Percentiles rank a stretch among this genome's conserved stretches.
These are phyloP conservation scores for Ophiostoma sp. DNA, from an alignment of 2,329 filamentous ascomycete genomes.

Conservation along the genomic window DNA sequence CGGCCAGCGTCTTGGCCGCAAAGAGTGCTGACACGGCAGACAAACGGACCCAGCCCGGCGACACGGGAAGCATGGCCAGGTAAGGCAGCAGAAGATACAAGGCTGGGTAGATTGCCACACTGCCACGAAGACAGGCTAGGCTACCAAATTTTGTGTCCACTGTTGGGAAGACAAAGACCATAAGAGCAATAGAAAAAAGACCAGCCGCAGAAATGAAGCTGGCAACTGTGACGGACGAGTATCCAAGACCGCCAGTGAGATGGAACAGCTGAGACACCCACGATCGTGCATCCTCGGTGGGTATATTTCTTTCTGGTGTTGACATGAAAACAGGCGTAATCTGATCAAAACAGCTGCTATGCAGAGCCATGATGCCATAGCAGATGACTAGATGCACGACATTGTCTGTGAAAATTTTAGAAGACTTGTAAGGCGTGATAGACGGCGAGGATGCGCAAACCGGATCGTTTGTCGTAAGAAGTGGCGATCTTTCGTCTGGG, in stretches of 20 bases:
- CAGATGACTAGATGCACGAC: neutral
- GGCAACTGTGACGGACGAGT: neutral
- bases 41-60: neutral
- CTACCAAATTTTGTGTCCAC: neutral
- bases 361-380: constrained; percentile 12
- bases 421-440: neutral
- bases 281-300: neutral
- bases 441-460: neutral
- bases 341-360: constrained; percentile 1
- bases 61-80: neutral
- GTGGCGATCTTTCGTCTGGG: neutral
- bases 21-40: neutral
- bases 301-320: neutral
- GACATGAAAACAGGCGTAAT: neutral
- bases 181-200: neutral
- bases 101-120: neutral
- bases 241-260: neutral
- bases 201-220: neutral
- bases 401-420: neutral
- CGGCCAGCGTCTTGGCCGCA: neutral
- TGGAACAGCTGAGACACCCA: neutral
- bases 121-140: neutral
- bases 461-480: neutral
- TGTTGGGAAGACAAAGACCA: neutral
- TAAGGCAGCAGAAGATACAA: neutral